Evolutionary conservation across 2,329 filamentous ascomycete species (phyloP).

Genomic region (Hypomyces rosellus): DNA sequence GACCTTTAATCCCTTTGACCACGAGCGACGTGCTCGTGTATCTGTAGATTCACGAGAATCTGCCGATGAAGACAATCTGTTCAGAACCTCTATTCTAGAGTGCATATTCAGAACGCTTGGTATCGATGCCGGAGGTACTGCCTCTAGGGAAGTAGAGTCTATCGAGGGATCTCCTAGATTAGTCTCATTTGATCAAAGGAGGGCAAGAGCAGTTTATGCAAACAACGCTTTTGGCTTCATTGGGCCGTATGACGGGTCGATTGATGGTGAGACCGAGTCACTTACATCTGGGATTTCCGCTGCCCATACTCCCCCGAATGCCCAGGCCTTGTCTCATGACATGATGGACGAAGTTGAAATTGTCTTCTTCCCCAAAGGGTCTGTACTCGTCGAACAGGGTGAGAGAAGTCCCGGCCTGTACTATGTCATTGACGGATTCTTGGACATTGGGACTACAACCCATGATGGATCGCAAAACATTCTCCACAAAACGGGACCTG

Average conservation of each 20-base stretch:
- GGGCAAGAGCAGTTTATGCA: constrained; percentile 68
- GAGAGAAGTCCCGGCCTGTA: constrained; percentile 95
- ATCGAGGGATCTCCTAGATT: constrained; percentile 80
- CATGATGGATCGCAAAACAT: constrained; percentile 28
- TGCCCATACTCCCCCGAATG: constrained; percentile 54
- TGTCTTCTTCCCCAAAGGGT: constrained; percentile 92
- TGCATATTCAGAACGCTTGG: constrained; percentile 96
- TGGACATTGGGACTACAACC: constrained; percentile 80
- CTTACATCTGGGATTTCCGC: constrained; percentile 65
- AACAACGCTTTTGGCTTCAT: constrained; percentile 84
- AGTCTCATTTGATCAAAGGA: constrained; percentile 73
- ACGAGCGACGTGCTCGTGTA: constrained; percentile 42
- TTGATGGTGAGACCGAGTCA: constrained; percentile 82
- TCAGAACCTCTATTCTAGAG: constrained; percentile 83
- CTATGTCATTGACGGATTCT: constrained; percentile 94
- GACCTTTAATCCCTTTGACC: constrained; percentile 51
- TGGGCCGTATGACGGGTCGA: constrained; percentile 67
- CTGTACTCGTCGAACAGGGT: constrained; percentile 90
- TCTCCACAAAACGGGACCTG: constrained; percentile 22
- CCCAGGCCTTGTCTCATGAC: constrained; percentile 64
- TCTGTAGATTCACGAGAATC: constrained; percentile 68
- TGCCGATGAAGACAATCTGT: constrained; percentile 80
- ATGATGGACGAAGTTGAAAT: constrained; percentile 92
- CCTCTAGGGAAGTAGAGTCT: constrained; percentile 63
- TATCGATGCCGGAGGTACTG: constrained; percentile 61